Evolutionary conservation across 768 basidiomycete genomes (phyloP).

Genomic region (Mrakia hoshinonis): DNA sequence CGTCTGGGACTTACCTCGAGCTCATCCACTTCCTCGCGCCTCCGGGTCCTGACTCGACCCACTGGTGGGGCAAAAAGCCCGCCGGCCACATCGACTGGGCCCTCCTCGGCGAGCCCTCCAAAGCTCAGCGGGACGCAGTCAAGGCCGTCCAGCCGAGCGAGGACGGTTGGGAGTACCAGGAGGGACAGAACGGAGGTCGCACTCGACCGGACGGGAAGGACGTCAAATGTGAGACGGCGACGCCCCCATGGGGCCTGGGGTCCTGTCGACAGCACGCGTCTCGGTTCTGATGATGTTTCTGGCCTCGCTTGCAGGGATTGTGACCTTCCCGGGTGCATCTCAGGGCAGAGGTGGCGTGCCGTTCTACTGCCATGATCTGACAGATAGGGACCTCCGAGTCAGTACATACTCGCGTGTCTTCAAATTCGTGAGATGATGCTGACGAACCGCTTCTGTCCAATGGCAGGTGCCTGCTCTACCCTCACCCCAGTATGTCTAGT

Average conservation of each 20-base stretch:
- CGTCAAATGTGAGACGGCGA: neutral
- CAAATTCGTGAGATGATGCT: too few relatives aligned
- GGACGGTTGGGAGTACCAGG: neutral
- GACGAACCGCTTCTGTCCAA: neutral
- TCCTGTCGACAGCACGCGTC: too few relatives aligned
- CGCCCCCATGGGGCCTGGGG: too few relatives aligned
- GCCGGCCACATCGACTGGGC: constrained; percentile 7
- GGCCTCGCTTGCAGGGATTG: neutral
- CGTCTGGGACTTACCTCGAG: neutral
- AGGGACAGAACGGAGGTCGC: neutral
- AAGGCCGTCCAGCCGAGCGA: neutral
- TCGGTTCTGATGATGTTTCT: too few relatives aligned
- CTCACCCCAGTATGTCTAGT: neutral
- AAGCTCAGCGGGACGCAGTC: neutral
- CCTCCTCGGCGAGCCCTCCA: neutral
- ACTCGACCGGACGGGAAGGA: neutral
- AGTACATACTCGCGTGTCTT: neutral
- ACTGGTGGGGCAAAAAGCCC: neutral
- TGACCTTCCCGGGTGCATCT: neutral
- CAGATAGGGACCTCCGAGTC: neutral
- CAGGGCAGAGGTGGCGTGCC: constrained; percentile 1
- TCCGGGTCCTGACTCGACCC: neutral
- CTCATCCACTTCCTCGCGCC: constrained; percentile 4
- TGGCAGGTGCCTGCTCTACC: neutral
- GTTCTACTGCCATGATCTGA: neutral